phyloP scores from a whole-genome alignment of 1,284 basidiomycete species.

The Puccinia triticina region DNA sequence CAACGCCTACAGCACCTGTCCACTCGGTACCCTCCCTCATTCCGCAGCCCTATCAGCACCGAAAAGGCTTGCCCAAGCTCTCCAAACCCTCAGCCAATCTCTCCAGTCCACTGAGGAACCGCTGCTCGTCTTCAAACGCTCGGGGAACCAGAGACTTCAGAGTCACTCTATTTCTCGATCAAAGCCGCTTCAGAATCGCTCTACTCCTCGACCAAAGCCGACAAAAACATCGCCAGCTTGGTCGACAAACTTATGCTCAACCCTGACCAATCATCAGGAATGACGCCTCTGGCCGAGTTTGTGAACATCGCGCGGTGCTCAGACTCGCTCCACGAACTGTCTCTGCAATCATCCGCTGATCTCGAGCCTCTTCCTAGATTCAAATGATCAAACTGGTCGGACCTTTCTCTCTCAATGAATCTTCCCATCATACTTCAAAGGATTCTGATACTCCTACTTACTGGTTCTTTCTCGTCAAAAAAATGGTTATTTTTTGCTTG shows the following conservation, averaged over 20 bases:
- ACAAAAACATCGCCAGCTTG: conserved; percentile 1
- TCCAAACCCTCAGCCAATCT: conserved; percentile 1
- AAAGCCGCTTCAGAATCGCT: no score
- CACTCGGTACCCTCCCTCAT: not conserved
- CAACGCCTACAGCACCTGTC: not conserved
- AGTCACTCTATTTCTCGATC: no score
- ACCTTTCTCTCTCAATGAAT: no score
- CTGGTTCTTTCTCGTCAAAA: no score
- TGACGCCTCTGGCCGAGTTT: not conserved
- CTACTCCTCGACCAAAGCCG: conserved; percentile 21
- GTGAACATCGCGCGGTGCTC: not conserved
- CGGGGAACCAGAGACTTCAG: conserved; percentile 3
- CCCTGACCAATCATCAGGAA: not conserved
- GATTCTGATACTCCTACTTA: no score
- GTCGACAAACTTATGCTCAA: not conserved
- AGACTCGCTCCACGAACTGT: not conserved
- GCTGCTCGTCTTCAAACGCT: conserved; percentile 8
- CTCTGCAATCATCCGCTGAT: not conserved
- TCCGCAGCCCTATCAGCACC: not conserved
- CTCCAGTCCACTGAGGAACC: not conserved
- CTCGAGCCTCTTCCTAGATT: no score
- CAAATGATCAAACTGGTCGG: no score
- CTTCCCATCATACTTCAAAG: no score
- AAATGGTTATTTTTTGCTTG: no score
- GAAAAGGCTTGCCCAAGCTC: conserved; percentile 10